These are phyloP conservation scores for Fusarium annulatum DNA, from an alignment of 2,329 filamentous ascomycete genomes.

Conservation along the genomic window DNA sequence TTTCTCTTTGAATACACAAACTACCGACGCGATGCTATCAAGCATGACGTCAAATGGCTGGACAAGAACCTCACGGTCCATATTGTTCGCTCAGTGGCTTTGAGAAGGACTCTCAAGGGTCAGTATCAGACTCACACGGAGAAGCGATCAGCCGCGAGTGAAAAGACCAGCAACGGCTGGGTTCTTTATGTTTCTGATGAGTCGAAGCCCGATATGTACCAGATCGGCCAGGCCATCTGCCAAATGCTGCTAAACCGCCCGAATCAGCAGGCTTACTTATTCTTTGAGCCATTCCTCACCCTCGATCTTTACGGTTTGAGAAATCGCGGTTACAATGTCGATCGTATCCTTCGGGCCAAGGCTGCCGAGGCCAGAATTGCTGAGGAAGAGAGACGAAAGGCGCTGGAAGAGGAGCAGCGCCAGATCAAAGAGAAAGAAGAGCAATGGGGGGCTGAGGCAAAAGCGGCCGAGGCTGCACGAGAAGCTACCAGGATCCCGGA, in stretches of 20 bases:
- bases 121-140: conserved; percentile 76
- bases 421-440: conserved; percentile 68
- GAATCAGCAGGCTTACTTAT: conserved; percentile 88
- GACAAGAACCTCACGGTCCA: conserved; percentile 85
- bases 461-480: conserved; percentile 53
- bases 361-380: conserved; percentile 88
- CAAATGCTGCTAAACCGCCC: conserved; percentile 82
- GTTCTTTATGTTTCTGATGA: conserved; percentile 81
- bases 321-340: conserved; percentile 93
- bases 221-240: conserved; percentile 89
- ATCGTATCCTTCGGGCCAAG: conserved; percentile 89
- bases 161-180: conserved; percentile 64
- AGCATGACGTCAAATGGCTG: conserved; percentile 89
- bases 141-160: conserved; percentile 78
- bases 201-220: conserved; percentile 82
- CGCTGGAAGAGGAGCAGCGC: conserved; percentile 77
- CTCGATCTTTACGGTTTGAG: conserved; percentile 85
- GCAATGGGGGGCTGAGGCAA: conserved; percentile 54
- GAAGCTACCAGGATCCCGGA: conserved; percentile 56
- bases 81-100: conserved; percentile 80
- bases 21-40: conserved; percentile 80
- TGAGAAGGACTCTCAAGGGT: conserved; percentile 80
- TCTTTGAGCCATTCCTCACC: conserved; percentile 90
- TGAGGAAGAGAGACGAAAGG: conserved; percentile 81
- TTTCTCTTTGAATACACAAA: conserved; percentile 83